Conservation (phyloP, 2,329 filamentous ascomycete species). For the Monilinia vaccinii-corymbosi region DNA sequence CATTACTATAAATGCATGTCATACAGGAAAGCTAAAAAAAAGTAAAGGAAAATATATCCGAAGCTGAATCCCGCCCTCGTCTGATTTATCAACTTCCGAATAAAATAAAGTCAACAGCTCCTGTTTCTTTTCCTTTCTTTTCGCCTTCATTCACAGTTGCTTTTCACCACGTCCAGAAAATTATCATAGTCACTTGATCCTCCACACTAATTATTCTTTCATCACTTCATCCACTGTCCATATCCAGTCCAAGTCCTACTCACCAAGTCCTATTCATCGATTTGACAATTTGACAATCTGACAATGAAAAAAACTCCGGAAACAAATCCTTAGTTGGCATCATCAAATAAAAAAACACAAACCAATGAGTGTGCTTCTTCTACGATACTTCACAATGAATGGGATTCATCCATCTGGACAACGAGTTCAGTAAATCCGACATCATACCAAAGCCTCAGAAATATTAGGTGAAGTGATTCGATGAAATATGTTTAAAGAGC, state of each 20-base stretch:
- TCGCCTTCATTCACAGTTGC: neutral
- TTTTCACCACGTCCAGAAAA: neutral
- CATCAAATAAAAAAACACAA: neutral
- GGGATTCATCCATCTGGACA: constrained; percentile 12
- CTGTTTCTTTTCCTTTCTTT: neutral
- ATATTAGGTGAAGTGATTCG: neutral
- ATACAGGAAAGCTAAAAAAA: constrained; percentile 8
- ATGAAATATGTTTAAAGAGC: constrained; percentile 33
- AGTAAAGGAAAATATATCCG: constrained; percentile 27
- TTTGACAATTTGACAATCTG: constrained; percentile 5
- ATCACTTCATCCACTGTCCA: neutral
- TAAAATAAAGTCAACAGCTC: neutral
- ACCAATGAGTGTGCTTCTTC: neutral
- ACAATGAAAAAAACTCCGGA: neutral
- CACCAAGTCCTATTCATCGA: too few species aligned
- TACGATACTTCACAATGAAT: neutral
- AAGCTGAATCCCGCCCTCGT: neutral
- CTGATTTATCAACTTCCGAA: neutral
- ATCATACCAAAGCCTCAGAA: constrained; percentile 3
- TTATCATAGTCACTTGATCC: neutral
- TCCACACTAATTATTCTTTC: neutral
- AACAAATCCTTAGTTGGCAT: neutral
- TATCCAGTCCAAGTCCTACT: neutral
- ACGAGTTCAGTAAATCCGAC: neutral
- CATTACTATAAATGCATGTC: constrained; percentile 20